Evolutionary conservation across 768 basidiomycete species (phyloP), one percentile per base, ranked within the genome.

Genomic region (Phylloporus sp.): DNA sequence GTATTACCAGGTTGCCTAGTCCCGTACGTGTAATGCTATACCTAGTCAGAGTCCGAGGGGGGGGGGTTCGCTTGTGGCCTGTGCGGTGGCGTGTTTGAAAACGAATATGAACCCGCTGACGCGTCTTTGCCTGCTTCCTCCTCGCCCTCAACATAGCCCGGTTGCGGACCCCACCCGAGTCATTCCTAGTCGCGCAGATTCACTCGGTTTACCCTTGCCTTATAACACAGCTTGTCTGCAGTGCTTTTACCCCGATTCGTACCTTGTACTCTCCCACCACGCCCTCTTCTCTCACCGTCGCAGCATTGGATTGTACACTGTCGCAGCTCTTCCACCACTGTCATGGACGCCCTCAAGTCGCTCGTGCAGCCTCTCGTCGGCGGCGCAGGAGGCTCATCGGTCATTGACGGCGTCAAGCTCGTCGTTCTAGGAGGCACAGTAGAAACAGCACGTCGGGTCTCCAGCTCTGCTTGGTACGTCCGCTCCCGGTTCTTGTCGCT

Each of bases 371-470:
- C 88, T 55, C 82, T 91, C 67, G 83, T 88, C 60, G 84, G 83
- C 71, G 82, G 82, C 70, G 80, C 77, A 64, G 84, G 80, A 45
- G 80, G 84, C 58, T 86, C 85, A 24, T 88, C 86, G 44, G 81
- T 91, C 75, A 80, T 92, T 70, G 89, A 92, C 64, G 90, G 88
- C 58, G 84, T 91, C 76, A 92, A 92, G 73, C 86, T 91, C 65
- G 90, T 92, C 71, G 87, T 91, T 40, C 77, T 92, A 45, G 89
- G 89, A 52, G 89, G 89, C 50, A 91, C 90, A 2, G 90, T 92
- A 52, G 89, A 91, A 72, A 92, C 89, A 0, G 89, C 89, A 0
- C 77, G 89, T 61, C 75, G 89, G 56, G 82, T 90, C 28, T 88
- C 87, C 20, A 88, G 87, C 70, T 84, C 86, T 51, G 89, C 86